phyloP scores from a whole-genome alignment of 345 rosid genomes.

The Adansonia digitata region DNA sequence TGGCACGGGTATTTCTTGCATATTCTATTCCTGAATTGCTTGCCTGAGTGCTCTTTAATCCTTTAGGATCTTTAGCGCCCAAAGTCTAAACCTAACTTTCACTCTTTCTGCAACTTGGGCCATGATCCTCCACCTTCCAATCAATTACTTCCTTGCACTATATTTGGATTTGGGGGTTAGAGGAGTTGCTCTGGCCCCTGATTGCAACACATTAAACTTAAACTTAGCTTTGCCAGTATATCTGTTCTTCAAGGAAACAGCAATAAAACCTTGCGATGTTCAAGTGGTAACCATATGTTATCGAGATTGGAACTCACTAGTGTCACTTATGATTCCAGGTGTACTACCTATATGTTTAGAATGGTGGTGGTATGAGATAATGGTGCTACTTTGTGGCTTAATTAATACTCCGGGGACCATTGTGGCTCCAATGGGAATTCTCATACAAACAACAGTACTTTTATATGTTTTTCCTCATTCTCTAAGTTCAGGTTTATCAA shows the following conservation, averaged over 20 bases:
- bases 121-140: conserved; percentile 28
- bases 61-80: conserved; percentile 31
- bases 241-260: conserved; percentile 12
- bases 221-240: conserved; percentile 22
- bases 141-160: conserved; percentile 23
- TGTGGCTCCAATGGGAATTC: conserved; percentile 39
- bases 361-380: conserved; percentile 45
- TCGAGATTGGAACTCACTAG: conserved; percentile 20
- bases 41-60: conserved; percentile 32
- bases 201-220: conserved; percentile 19
- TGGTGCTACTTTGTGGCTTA: conserved; percentile 29
- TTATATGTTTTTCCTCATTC: conserved; percentile 32
- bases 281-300: background rate
- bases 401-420: conserved; percentile 25
- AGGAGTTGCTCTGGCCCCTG: conserved; percentile 30
- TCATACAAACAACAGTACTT: conserved; percentile 32
- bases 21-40: conserved; percentile 37
- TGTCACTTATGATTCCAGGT: conserved; percentile 25
- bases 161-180: conserved; percentile 20
- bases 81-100: conserved; percentile 27
- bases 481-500: conserved; percentile 24
- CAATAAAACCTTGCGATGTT: conserved; percentile 34
- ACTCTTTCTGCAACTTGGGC: conserved; percentile 20
- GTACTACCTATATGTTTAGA: conserved; percentile 31
- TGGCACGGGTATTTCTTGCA: conserved; percentile 24